A percentile compares a stretch with the other conserved stretches of the same genome.
Evolutionary conservation across 352 stramenopile species (phyloP).

Genomic region (Phytophthora meadii): DNA sequence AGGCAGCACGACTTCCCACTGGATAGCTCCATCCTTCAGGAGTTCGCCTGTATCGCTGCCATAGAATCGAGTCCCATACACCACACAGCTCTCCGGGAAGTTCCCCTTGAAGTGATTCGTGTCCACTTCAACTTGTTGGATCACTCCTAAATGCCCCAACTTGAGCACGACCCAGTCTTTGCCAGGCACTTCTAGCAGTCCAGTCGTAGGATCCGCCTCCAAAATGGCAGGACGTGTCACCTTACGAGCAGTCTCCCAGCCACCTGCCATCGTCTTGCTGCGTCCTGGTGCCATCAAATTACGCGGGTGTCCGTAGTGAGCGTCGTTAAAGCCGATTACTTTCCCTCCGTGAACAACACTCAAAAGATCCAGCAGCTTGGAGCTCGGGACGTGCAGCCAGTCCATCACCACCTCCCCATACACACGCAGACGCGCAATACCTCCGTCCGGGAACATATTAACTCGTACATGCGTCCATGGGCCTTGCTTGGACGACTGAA

Average conservation of each 20-base stretch:
- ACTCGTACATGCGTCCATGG: slow-evolving; percentile 91
- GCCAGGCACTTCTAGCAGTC: slow-evolving; percentile 69
- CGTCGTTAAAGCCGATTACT: slow-evolving; percentile 92
- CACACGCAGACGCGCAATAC: slow-evolving; percentile 90
- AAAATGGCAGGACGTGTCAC: slow-evolving; percentile 82
- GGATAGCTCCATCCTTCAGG: slow-evolving; percentile 36
- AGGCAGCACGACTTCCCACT: slow-evolving; percentile 89
- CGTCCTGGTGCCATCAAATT: slow-evolving; percentile 90
- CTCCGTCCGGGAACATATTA: slow-evolving; percentile 95
- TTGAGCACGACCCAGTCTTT: slow-evolving; percentile 95
- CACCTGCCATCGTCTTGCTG: slow-evolving; percentile 93
- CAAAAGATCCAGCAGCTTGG: slow-evolving; percentile 87
- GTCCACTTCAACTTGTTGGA: slow-evolving; percentile 87
- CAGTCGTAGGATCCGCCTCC: slow-evolving; percentile 45
- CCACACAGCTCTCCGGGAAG: slow-evolving; percentile 91
- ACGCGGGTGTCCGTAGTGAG: slow-evolving; percentile 94
- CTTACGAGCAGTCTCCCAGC: slow-evolving; percentile 95
- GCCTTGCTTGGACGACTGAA: slow-evolving; percentile 40
- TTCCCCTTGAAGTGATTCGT: slow-evolving; percentile 97
- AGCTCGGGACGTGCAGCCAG: slow-evolving; percentile 58
- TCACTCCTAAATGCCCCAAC: slow-evolving; percentile 79
- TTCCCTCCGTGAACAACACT: slow-evolving; percentile 83
- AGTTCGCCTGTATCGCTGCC: slow-evolving; percentile 43
- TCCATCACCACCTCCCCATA: slow-evolving; percentile 74
- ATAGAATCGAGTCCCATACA: slow-evolving; percentile 77